Base-by-base conservation (phyloP, 2,329 filamentous ascomycete species). In the Pseudopyrenochaeta lycopersici region DNA sequence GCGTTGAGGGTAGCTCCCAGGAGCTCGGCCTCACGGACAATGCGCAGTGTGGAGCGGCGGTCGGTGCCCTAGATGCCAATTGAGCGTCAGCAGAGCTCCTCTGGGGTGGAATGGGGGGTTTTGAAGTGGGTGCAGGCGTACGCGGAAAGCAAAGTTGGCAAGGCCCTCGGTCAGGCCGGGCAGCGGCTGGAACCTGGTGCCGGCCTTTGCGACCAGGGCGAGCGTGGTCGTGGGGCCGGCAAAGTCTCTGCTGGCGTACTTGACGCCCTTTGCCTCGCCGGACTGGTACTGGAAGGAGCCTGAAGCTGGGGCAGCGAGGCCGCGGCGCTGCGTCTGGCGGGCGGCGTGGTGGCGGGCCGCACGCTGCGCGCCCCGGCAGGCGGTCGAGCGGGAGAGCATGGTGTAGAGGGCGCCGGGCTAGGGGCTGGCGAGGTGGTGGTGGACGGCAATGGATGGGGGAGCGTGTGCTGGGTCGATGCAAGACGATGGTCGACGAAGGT, bases 61-160 rank as follows among this genome's bases (percentile, higher is more conserved):
- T 88, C 79, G 70, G 95, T 99, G 84, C 89, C 92, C 90, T 94
- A 72, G n/a, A 63, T 49, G 42, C 48, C 58, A 68, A 68, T 70
- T 66, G 64, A 60, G 51, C 54, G 63, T 74, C 61, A 73, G 70
- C 48, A 17, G 44, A 47, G 56, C 52, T 54, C 46, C 7, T 6
- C 10, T 11, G 18, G 12, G 43, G 43, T 33, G 44, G 20, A 23
- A 10, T 31, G 31, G 7, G n/a, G 27, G 27, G 39, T 38, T 7
- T n/a, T n/a, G n/a, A 15, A 15, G 41, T 9, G 30, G 21, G 59
- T 41, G 36, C 42, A 42, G 66, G 75, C 65, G 69, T 77, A 92
- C 95, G 91, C 96, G 96, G 88, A 97, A 99, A 64, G 96, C 94
- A 82, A 96, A 99, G 78, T 92, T 90, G 82, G 95, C 90, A 65